These are phyloP conservation scores for Chlorencoelia australis DNA, from an alignment of 2,329 filamentous ascomycete species.

Conservation along the genomic window DNA sequence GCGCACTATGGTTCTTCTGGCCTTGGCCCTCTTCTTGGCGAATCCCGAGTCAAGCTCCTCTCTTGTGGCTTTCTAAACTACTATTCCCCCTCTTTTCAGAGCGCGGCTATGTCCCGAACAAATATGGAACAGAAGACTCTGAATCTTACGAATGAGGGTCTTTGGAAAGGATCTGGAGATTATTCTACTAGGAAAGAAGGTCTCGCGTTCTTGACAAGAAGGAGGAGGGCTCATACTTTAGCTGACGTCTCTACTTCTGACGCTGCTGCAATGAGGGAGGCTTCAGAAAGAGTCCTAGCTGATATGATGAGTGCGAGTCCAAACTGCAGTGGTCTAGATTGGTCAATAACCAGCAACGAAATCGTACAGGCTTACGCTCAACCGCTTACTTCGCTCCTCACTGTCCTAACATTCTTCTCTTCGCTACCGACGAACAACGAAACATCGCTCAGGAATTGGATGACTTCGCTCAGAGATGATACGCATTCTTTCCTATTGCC, in stretches of 20 bases:
- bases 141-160: conserved; percentile 34
- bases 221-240: conserved; percentile 31
- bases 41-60: conserved; percentile 32
- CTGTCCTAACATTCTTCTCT: conserved; percentile 16
- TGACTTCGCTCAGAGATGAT: conserved; percentile 27
- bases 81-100: conserved; percentile 31
- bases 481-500: conserved; percentile 36
- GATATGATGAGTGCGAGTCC: conserved; percentile 16
- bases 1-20: conserved; percentile 34
- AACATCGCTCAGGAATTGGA: conserved; percentile 25
- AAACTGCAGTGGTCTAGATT: conserved; percentile 34
- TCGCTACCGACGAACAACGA: conserved; percentile 17
- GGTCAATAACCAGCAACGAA: conserved; percentile 32
- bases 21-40: conserved; percentile 31
- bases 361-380: conserved; percentile 32
- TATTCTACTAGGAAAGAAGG: conserved; percentile 21
- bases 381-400: conserved; percentile 27
- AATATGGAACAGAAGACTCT: conserved; percentile 28
- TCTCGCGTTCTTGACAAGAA: conserved; percentile 28
- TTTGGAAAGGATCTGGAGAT: conserved; percentile 27
- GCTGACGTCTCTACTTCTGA: conserved; percentile 25
- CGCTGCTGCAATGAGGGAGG: conserved; percentile 27
- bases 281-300: conserved; percentile 26
- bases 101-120: conserved; percentile 26
- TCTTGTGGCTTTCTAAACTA: conserved; percentile 36